Evolutionary conservation across 73 alveolate genomes (phyloP).

Genomic region (Tetrahymena elliotti): DNA sequence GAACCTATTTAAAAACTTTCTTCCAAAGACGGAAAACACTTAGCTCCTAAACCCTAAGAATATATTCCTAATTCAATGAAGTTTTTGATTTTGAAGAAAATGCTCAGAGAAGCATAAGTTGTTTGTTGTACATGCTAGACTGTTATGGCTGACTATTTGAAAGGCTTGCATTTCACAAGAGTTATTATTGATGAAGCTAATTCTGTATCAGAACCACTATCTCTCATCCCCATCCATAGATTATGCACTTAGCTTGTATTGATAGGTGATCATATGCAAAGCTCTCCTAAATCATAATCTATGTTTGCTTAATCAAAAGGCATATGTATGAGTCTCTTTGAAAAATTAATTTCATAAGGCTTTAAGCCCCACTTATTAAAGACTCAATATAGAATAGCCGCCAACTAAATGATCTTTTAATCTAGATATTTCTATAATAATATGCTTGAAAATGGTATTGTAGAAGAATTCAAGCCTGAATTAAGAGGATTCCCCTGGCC

Average conservation of each 20-base stretch:
- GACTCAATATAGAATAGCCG: not conserved
- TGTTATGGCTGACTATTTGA: not conserved
- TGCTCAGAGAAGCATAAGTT: not conserved
- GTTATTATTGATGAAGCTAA: not conserved
- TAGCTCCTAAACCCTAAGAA: not conserved
- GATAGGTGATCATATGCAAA: not conserved
- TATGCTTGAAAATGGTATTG: not conserved
- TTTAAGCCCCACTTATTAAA: not conserved
- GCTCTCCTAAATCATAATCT: not conserved
- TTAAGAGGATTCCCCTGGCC: not conserved
- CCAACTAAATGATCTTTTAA: not conserved
- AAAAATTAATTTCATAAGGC: not conserved
- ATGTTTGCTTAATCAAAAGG: not conserved
- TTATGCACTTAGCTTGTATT: not conserved
- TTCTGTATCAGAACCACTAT: not conserved
- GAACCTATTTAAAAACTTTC: not conserved
- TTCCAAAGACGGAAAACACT: not conserved
- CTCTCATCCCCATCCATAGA: not conserved
- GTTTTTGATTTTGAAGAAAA: not conserved
- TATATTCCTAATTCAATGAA: not conserved
- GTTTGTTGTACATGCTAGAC: not conserved
- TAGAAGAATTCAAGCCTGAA: not conserved
- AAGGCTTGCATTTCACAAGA: not conserved
- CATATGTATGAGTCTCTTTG: not conserved
- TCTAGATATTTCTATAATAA: not conserved